These are phyloP conservation scores for Mucor plumbeus DNA, from an alignment of 371 early-diverging fungal genomes.

Conservation along the genomic window DNA sequence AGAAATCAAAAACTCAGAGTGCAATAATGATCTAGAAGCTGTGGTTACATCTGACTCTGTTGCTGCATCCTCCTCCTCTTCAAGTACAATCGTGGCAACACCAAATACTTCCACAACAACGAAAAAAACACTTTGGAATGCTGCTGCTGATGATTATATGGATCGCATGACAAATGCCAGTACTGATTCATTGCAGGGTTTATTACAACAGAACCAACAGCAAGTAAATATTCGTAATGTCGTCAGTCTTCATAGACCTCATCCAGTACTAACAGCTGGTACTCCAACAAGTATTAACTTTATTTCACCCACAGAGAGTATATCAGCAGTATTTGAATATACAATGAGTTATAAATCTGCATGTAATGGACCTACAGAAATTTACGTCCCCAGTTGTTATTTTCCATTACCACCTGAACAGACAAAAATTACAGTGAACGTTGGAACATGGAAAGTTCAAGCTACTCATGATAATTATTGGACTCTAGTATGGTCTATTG, in stretches of 20 bases:
- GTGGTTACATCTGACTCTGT: background rate
- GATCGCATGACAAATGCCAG: conserved; percentile 8
- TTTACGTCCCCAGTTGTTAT: conserved; percentile 27
- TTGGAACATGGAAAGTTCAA: conserved; percentile 19
- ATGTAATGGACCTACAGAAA: conserved; percentile 24
- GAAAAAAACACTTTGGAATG: background rate
- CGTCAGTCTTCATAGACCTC: conserved; percentile 44
- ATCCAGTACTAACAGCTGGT: conserved; percentile 40
- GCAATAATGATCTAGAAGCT: background rate
- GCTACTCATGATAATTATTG: conserved; percentile 16
- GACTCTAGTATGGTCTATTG: conserved; percentile 24
- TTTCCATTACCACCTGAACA: conserved; percentile 23
- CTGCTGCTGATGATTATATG: background rate
- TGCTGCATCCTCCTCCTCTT: background rate
- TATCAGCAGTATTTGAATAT: conserved; percentile 32
- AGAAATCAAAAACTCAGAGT: background rate
- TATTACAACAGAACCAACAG: conserved; percentile 9
- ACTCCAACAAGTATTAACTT: conserved; percentile 35
- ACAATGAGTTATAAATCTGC: background rate
- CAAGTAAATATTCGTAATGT: conserved; percentile 34
- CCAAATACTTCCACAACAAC: background rate
- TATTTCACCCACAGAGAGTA: conserved; percentile 34
- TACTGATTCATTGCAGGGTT: conserved; percentile 3
- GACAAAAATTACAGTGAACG: conserved; percentile 11
- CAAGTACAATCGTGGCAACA: background rate